Percentiles rank a stretch among this genome's conserved stretches.
These are phyloP conservation scores for Arctium lappa DNA, from an alignment of 129 eudicot species.

Conservation along the genomic window DNA sequence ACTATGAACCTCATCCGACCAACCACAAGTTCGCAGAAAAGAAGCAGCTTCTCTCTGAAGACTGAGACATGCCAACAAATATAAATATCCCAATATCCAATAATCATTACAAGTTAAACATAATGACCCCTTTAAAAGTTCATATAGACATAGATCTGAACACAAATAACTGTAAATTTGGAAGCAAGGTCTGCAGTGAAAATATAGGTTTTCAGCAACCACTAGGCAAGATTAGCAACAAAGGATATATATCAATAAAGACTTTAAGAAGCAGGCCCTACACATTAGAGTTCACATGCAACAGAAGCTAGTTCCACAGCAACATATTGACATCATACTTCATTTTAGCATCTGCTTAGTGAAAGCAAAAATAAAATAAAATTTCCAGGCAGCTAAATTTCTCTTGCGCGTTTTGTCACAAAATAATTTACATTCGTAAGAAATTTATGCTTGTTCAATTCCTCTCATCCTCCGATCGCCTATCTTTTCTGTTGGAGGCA, in stretches of 20 bases:
- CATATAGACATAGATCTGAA: neutral
- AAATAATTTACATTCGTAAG: too few relatives aligned
- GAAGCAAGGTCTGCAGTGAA: too few relatives aligned
- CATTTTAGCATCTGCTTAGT: neutral
- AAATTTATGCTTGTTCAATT: neutral
- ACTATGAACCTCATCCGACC: slow-evolving; percentile 54
- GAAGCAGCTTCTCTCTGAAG: slow-evolving; percentile 66
- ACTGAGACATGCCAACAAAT: slow-evolving; percentile 37
- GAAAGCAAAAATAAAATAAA: too few relatives aligned
- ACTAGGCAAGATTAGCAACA: too few relatives aligned
- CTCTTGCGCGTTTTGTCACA: neutral
- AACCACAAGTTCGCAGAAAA: slow-evolving; percentile 56
- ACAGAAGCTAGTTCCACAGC: too few relatives aligned
- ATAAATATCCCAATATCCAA: neutral
- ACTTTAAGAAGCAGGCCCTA: too few relatives aligned
- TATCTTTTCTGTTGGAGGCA: neutral
- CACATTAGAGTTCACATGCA: too few relatives aligned
- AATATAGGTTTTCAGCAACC: too few relatives aligned
- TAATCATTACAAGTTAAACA: neutral
- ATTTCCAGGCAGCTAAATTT: neutral
- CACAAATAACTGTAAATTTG: neutral
- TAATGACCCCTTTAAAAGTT: neutral
- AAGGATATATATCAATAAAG: too few relatives aligned
- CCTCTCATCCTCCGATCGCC: neutral
- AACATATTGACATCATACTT: neutral